These are phyloP conservation scores for Venturiaceae sp. DNA, from an alignment of 2,329 filamentous ascomycete genomes.

Conservation along the genomic window DNA sequence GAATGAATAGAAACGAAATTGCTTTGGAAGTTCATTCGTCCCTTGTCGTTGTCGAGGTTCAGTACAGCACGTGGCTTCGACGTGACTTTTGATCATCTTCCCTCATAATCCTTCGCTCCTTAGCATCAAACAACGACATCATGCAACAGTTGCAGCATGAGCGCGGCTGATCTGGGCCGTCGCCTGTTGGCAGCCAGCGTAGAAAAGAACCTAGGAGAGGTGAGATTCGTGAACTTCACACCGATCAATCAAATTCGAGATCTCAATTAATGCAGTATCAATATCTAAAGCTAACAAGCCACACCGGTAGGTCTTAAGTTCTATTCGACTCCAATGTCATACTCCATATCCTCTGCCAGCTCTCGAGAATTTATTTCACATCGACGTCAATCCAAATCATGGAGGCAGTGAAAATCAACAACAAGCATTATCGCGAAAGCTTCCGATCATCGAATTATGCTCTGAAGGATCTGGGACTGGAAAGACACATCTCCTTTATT, in stretches of 20 bases:
- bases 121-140: background rate
- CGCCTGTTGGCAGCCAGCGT: slow-evolving; percentile 35
- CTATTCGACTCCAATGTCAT: background rate
- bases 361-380: slow-evolving; percentile 1
- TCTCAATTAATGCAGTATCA: background rate
- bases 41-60: background rate
- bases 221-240: slow-evolving; percentile 19
- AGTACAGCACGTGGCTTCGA: background rate
- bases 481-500: slow-evolving; percentile 51
- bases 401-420: background rate
- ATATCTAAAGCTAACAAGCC: background rate
- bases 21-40: background rate
- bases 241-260: background rate
- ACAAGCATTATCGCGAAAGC: background rate
- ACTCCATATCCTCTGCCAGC: background rate
- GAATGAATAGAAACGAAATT: background rate
- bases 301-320: background rate
- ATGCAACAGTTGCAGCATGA: slow-evolving; percentile 15
- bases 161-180: slow-evolving; percentile 39
- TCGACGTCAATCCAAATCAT: background rate
- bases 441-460: slow-evolving; percentile 38
- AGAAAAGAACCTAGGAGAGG: slow-evolving; percentile 28
- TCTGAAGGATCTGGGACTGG: slow-evolving; percentile 41
- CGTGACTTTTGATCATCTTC: too few relatives aligned
- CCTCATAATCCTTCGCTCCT: background rate